phyloP scores from a whole-genome alignment of 1,284 basidiomycete genomes.

The Pisolithus thermaeus region DNA sequence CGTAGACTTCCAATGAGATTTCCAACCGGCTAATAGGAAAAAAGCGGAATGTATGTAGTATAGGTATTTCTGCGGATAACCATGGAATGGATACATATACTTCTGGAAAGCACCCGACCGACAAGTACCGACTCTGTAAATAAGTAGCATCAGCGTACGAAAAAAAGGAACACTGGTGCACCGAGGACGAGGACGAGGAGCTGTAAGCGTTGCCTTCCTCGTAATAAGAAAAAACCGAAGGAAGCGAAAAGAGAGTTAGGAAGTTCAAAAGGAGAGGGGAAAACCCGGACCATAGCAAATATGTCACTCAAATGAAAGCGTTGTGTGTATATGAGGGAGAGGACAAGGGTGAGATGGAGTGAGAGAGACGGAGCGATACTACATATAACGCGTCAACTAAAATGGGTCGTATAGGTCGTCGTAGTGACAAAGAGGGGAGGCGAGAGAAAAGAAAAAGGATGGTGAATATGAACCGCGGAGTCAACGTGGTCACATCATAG shows the following conservation, averaged over 20 bases:
- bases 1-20: background rate
- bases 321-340: no score
- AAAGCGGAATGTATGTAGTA: background rate
- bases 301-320: slow-evolving; percentile 3
- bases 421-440: background rate
- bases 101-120: background rate
- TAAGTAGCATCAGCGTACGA: no score
- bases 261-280: background rate
- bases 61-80: background rate
- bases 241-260: no score
- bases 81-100: background rate
- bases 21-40: background rate
- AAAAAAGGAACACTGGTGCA: no score
- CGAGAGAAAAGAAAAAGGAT: background rate
- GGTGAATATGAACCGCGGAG: background rate
- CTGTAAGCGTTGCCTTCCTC: no score
- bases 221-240: no score
- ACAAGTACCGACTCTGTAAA: background rate
- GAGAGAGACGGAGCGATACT: no score
- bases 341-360: no score
- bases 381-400: no score
- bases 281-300: slow-evolving; percentile 3
- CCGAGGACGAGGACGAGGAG: no score
- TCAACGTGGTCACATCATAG: slow-evolving; percentile 40
- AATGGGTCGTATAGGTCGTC: no score